These are phyloP conservation scores for Gossypium longicalyx DNA, from an alignment of 345 rosid species.

Conservation along the genomic window DNA sequence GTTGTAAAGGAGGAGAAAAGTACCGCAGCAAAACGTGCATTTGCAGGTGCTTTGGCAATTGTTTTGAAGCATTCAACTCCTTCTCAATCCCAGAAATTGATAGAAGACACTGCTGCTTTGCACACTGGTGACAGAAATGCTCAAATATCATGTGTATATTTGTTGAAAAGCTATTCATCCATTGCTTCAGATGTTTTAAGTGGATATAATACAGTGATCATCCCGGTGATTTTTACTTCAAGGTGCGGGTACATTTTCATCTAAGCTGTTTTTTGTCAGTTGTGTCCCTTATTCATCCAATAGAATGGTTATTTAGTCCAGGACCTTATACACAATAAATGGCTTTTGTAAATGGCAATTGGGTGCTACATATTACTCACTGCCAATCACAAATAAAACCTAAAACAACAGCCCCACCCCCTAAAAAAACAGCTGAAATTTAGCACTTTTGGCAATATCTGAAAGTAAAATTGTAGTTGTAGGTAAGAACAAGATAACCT, in stretches of 20 bases:
- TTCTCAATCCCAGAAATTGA: constrained; percentile 68
- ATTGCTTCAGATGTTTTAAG: constrained; percentile 71
- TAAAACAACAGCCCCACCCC: background rate
- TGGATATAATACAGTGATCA: constrained; percentile 56
- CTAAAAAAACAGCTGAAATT: background rate
- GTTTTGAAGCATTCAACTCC: constrained; percentile 69
- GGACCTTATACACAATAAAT: background rate
- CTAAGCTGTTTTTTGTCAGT: background rate
- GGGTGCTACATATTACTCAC: background rate
- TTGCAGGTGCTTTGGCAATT: constrained; percentile 77
- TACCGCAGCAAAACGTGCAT: constrained; percentile 78
- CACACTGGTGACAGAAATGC: constrained; percentile 75
- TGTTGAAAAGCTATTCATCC: constrained; percentile 75
- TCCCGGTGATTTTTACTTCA: constrained; percentile 82
- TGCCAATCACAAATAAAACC: background rate
- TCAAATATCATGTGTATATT: constrained; percentile 77
- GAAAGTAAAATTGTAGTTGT: background rate
- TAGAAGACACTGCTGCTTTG: constrained; percentile 78
- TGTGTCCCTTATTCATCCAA: background rate
- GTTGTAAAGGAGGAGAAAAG: constrained; percentile 84
- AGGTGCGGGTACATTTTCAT: constrained; percentile 42
- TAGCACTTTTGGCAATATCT: background rate
- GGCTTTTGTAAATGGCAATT: background rate
- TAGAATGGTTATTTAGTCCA: background rate
- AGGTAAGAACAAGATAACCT: background rate